Percentiles rank a stretch among this genome's conserved stretches.
phyloP scores from a whole-genome alignment of 2,329 filamentous ascomycete genomes.

The Ophiostoma sp. region DNA sequence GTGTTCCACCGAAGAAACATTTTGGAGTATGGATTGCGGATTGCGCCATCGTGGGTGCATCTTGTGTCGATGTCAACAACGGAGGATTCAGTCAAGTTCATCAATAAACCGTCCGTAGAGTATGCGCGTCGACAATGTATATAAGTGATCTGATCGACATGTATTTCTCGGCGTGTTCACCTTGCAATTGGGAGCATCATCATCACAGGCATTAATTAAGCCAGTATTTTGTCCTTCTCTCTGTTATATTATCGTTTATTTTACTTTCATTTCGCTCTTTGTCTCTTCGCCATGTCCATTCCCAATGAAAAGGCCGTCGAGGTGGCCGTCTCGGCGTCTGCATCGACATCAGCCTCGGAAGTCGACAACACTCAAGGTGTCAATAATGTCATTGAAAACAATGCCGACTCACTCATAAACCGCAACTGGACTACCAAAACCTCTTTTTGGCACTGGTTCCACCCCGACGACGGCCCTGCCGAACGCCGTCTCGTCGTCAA shows the following conservation, averaged over 20 bases:
- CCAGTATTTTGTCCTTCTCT: background rate
- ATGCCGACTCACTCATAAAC: background rate
- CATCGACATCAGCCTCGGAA: background rate
- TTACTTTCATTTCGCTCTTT: background rate
- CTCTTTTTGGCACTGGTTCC: slow-evolving; percentile 17
- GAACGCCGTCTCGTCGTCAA: slow-evolving; percentile 39
- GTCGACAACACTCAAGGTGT: background rate
- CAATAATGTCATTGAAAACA: too few relatives aligned
- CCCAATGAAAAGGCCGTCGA: background rate
- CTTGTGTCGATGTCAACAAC: slow-evolving; percentile 9
- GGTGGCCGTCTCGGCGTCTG: background rate
- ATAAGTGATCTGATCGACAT: background rate
- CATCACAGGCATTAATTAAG: background rate
- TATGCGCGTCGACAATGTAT: background rate
- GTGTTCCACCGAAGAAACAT: background rate
- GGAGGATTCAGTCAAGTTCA: background rate
- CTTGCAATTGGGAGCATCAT: background rate
- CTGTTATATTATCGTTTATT: background rate
- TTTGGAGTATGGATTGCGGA: background rate
- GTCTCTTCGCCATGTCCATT: background rate
- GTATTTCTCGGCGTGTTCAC: background rate
- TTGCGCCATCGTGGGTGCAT: slow-evolving; percentile 12
- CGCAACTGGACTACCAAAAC: background rate
- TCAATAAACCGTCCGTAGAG: background rate
- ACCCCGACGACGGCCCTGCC: slow-evolving; percentile 31